A percentile compares a stretch with the other conserved stretches of the same genome.
Conservation (phyloP, 2,329 filamentous ascomycete species). For the Ampelomyces quisqualis region DNA sequence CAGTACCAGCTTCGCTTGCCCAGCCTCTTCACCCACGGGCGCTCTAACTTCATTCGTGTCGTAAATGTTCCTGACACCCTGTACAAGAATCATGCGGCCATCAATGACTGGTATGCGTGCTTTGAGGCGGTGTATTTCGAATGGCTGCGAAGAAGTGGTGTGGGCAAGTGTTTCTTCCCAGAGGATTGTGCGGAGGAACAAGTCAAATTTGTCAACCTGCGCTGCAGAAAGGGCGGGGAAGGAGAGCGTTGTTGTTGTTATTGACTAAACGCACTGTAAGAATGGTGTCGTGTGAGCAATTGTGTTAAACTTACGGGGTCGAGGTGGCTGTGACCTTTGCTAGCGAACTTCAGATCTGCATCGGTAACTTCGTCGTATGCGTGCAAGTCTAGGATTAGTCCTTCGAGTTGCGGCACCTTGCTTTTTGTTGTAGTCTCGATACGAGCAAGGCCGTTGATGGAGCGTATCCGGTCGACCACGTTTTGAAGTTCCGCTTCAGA, state of each 20-base stretch:
- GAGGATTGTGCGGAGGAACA: slow-evolving; percentile 77
- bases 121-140: slow-evolving; percentile 88
- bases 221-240: slow-evolving; percentile 60
- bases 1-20: slow-evolving; percentile 34
- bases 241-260: slow-evolving; percentile 76
- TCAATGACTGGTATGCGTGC: slow-evolving; percentile 68
- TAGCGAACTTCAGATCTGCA: slow-evolving; percentile 62
- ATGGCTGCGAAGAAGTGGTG: slow-evolving; percentile 38
- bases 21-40: background rate
- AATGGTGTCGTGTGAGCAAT: background rate
- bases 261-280: slow-evolving; percentile 61
- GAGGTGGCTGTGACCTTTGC: slow-evolving; percentile 84
- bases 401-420: slow-evolving; percentile 77
- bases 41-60: slow-evolving; percentile 69
- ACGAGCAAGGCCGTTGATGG: slow-evolving; percentile 88
- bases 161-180: slow-evolving; percentile 72
- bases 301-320: slow-evolving; percentile 65
- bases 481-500: slow-evolving; percentile 64
- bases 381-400: slow-evolving; percentile 83
- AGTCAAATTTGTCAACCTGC: slow-evolving; percentile 67
- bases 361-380: slow-evolving; percentile 83
- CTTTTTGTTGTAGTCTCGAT: slow-evolving; percentile 80
- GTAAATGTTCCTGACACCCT: slow-evolving; percentile 91
- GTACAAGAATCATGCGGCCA: slow-evolving; percentile 72
- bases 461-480: slow-evolving; percentile 70